phyloP scores from a whole-genome alignment of 306 rosid genomes.

The Gleditsia sinensis region DNA sequence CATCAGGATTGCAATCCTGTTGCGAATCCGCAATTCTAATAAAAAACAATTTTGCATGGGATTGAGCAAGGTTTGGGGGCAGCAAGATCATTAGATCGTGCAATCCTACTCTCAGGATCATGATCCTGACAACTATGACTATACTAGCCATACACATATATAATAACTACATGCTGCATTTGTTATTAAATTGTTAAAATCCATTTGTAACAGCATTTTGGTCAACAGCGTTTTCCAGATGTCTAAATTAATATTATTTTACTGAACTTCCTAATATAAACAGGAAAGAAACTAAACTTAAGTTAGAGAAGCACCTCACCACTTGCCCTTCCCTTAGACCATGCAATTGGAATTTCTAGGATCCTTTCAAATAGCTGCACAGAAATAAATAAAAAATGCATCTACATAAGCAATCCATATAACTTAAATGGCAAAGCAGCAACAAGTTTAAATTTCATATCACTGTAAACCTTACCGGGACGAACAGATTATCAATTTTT shows the following conservation, averaged over 20 bases:
- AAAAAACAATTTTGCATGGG: no score
- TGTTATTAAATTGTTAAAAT: neutral
- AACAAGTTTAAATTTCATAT: constrained; percentile 9
- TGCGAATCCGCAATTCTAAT: no score
- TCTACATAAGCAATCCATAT: constrained; percentile 25
- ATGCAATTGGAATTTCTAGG: constrained; percentile 78
- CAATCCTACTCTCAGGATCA: no score
- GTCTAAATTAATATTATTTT: constrained; percentile 11
- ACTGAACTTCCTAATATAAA: constrained; percentile 21
- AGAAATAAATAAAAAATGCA: constrained; percentile 37
- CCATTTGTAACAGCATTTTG: neutral
- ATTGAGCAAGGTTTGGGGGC: no score
- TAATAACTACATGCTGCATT: neutral
- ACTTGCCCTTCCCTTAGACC: constrained; percentile 87
- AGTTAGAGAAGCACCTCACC: constrained; percentile 92
- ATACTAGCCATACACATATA: neutral
- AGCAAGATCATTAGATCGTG: no score
- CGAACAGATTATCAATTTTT: constrained; percentile 73
- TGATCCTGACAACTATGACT: no score
- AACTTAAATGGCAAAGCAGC: constrained; percentile 25
- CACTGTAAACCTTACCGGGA: constrained; percentile 71
- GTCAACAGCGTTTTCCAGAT: neutral
- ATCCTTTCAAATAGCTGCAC: constrained; percentile 94
- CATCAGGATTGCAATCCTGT: no score
- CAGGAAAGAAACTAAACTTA: constrained; percentile 7